These are phyloP conservation scores for Amylostereum areolatum DNA, from an alignment of 1,284 basidiomycete genomes.

Conservation along the genomic window DNA sequence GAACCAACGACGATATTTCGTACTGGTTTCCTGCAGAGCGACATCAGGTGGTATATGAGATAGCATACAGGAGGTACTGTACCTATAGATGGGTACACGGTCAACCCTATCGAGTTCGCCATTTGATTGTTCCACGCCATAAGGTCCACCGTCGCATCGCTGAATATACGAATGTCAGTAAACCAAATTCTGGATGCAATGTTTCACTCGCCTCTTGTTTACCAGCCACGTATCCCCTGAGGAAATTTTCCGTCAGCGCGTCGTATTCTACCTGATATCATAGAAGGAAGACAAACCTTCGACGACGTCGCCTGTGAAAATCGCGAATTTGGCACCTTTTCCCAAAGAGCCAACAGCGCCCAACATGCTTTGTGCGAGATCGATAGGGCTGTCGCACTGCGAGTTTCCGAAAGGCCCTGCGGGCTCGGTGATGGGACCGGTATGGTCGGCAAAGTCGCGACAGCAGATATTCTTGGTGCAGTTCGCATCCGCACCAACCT, in stretches of 20 bases:
- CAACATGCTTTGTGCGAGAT: constrained; percentile 46
- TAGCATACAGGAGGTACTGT: constrained; percentile 8
- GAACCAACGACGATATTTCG: too few relatives aligned
- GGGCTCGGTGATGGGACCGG: constrained; percentile 29
- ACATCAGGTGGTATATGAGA: neutral
- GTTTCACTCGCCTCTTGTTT: constrained; percentile 28
- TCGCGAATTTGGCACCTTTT: constrained; percentile 38
- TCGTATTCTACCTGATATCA: neutral
- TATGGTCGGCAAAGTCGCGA: constrained; percentile 38
- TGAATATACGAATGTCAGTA: constrained; percentile 13
- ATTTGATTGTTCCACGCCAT: constrained; percentile 38
- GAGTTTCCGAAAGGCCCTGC: constrained; percentile 41
- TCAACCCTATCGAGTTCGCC: constrained; percentile 27
- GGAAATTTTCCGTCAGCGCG: neutral
- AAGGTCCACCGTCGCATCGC: constrained; percentile 36
- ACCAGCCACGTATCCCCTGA: constrained; percentile 42
- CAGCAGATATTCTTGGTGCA: constrained; percentile 60
- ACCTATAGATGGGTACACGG: constrained; percentile 43
- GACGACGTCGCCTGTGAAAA: constrained; percentile 59
- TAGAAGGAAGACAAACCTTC: constrained; percentile 35
- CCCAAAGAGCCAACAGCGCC: constrained; percentile 29
- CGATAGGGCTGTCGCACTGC: constrained; percentile 42
- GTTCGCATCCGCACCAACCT: constrained; percentile 44
- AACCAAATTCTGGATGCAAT: neutral
- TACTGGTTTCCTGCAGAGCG: constrained; percentile 42